Evolutionary conservation across 306 rosid species (phyloP), one percentile per base, ranked within the genome.

Genomic region (Quercus wislizeni): DNA sequence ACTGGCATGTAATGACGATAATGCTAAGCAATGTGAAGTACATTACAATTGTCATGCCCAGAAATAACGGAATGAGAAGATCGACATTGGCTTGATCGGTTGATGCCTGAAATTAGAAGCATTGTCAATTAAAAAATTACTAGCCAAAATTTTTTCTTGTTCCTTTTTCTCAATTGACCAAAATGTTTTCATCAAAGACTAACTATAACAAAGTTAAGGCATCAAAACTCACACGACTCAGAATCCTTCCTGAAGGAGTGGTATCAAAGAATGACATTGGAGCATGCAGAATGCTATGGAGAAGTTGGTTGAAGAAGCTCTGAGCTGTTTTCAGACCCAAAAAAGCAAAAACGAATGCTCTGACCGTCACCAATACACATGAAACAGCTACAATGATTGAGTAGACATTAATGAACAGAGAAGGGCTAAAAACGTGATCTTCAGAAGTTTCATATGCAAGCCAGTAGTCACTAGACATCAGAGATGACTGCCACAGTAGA

Each of bases 241-340:
- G 86, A 74, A 95, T 82, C 84, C 99, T 86, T 56, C 99, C 99
- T 0, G 99, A 95, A 79, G 99, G 99, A n/a, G 99, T 95, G 25
- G 99, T 95, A 75, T 95, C 99, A 28, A 92, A 95, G 86, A 95
- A 95, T 68, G 98, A 86, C 98, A 95, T 93, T 74, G 98, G 99
- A 25, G 99, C 99, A 85, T 89, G 99, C 69, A 93, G 83, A 85
- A 95, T 89, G 91, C 98, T 80, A 68, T 79, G 56, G 64, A 95
- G 91, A 77, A 93, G 93, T 81, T 88, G 89, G 6, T 83, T 38
- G 89, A 95, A 95, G 90, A 91, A 95, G 76, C 82, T 69, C 43
- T 87, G 93, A 43, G 97, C 92, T 2, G 98, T 93, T 83, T 80
- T 86, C 27, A 95, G 94, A 80, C 99, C 99, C 84, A 92, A 15